Percentiles rank a stretch among this genome's conserved stretches.
Conservation (phyloP, 345 rosid species). For the Anacardium occidentale region DNA sequence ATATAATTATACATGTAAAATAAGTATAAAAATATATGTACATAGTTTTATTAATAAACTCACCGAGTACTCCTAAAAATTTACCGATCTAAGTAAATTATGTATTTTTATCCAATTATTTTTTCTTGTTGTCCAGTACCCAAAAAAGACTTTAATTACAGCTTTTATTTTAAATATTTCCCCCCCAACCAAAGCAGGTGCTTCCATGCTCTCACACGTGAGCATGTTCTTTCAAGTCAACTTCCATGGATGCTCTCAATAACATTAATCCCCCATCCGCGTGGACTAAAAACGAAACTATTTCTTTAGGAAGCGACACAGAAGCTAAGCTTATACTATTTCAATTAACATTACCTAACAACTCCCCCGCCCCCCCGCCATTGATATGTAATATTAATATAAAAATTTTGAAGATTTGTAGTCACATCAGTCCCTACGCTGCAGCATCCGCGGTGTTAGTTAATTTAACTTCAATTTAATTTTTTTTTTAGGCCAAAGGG, state of each 20-base stretch:
- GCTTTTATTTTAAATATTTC: background rate
- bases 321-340: background rate
- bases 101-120: no score
- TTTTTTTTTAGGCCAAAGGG: no score
- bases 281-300: background rate
- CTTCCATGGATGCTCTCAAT: background rate
- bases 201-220: background rate
- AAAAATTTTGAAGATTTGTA: background rate
- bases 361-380: no score
- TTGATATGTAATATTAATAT: no score
- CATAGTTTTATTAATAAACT: no score
- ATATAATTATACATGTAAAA: no score
- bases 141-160: no score
- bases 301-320: constrained; percentile 10
- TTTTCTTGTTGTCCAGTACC: no score
- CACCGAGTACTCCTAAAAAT: no score
- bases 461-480: background rate
- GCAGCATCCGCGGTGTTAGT: constrained; percentile 10
- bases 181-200: constrained; percentile 1
- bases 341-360: background rate
- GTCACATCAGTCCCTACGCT: constrained; percentile 1
- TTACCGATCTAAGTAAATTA: no score
- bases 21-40: no score
- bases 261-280: background rate
- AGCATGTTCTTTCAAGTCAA: background rate